Conservation (phyloP, 345 rosid genomes). For the sweet orange (Citrus sinensis) region DVS_A1.0 CM039164.1:1762001-1762500, state of each 20-base stretch:
- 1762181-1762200: neutral
- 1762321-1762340: neutral
- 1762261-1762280: too few relatives aligned
- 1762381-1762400: neutral
- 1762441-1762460: slow-evolving; percentile 4
- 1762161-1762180: neutral
- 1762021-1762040: neutral
- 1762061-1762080: neutral
- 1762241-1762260: too few relatives aligned
- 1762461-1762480: slow-evolving; percentile 32
- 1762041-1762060: neutral
- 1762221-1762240: too few relatives aligned
- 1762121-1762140: neutral
- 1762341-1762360: neutral
- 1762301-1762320: neutral
- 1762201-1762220: too few relatives aligned
- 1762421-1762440: neutral
- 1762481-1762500: slow-evolving; percentile 50
- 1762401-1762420: neutral
- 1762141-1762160: neutral
- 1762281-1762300: neutral
- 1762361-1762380: neutral
- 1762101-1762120: neutral
- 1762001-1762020: neutral
- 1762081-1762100: neutral